phyloP scores from a whole-genome alignment of 129 eudicot species.

The Pulicaria dysenterica region DNA sequence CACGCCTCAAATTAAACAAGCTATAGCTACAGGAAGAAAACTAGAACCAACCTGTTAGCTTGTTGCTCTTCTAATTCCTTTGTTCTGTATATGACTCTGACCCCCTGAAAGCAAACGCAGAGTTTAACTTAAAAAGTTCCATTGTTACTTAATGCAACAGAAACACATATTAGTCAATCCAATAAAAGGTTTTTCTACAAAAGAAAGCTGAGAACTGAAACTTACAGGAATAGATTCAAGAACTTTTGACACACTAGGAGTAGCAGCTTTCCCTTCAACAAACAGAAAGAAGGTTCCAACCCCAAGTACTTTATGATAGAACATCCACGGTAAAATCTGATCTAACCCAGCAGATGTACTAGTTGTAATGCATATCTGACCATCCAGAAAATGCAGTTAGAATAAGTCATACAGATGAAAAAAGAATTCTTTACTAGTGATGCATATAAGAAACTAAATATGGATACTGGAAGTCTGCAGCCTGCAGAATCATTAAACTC shows the following conservation, averaged over 20 bases:
- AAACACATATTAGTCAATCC: slow-evolving; percentile 10
- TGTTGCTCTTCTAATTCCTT: slow-evolving; percentile 91
- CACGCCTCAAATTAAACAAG: slow-evolving; percentile 8
- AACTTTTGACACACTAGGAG: slow-evolving; percentile 81
- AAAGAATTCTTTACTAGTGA: slow-evolving; percentile 14
- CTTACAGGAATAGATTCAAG: slow-evolving; percentile 90
- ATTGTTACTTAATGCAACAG: neutral
- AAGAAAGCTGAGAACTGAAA: slow-evolving; percentile 14
- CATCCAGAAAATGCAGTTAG: slow-evolving; percentile 14
- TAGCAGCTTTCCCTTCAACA: slow-evolving; percentile 97
- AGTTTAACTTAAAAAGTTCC: neutral
- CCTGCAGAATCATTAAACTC: neutral
- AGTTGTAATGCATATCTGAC: slow-evolving; percentile 69
- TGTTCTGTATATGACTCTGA: slow-evolving; percentile 85
- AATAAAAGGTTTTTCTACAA: slow-evolving; percentile 4
- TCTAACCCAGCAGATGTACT: slow-evolving; percentile 91
- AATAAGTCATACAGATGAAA: slow-evolving; percentile 14
- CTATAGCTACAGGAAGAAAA: neutral
- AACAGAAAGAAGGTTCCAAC: slow-evolving; percentile 82
- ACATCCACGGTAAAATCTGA: slow-evolving; percentile 97
- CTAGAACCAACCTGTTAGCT: slow-evolving; percentile 68
- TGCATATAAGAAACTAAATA: neutral
- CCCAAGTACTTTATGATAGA: slow-evolving; percentile 91
- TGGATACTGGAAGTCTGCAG: neutral
- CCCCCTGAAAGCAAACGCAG: slow-evolving; percentile 60